Evolutionary conservation across 1,284 basidiomycete species (phyloP).

Genomic region (Puccinia horiana): DNA sequence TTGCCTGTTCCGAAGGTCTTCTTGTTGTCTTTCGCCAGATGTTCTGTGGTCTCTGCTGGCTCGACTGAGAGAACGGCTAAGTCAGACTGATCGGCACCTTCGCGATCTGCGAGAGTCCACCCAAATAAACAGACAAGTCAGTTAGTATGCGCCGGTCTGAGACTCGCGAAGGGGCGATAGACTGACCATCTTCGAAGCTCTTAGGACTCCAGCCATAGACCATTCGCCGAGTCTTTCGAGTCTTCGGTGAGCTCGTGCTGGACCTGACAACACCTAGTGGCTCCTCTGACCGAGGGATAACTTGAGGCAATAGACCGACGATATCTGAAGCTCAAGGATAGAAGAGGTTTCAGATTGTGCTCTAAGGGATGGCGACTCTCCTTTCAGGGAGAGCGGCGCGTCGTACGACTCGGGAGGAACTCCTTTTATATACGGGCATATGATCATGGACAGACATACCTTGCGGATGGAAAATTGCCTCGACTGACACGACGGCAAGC

Average conservation of each 20-base stretch:
- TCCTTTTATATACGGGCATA: too few relatives aligned
- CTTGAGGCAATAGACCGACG: not conserved
- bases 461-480: not conserved
- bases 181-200: not conserved
- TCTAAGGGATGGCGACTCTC: not conserved
- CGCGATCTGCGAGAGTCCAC: not conserved
- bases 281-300: not conserved
- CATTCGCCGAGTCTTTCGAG: not conserved
- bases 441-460: not conserved
- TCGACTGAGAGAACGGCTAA: not conserved
- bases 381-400: too few relatives aligned
- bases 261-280: not conserved
- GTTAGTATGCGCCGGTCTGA: not conserved
- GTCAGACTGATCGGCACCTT: not conserved
- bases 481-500: not conserved
- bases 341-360: not conserved
- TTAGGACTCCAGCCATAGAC: constrained; percentile 1
- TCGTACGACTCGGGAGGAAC: too few relatives aligned
- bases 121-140: not conserved
- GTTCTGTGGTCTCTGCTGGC: not conserved
- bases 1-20: not conserved
- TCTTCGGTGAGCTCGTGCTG: not conserved
- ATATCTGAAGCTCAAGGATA: not conserved
- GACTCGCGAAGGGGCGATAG: not conserved
- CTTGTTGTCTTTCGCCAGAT: not conserved